phyloP scores from a whole-genome alignment of 176 grass and related monocot species.

The Avena eriantha region DNA sequence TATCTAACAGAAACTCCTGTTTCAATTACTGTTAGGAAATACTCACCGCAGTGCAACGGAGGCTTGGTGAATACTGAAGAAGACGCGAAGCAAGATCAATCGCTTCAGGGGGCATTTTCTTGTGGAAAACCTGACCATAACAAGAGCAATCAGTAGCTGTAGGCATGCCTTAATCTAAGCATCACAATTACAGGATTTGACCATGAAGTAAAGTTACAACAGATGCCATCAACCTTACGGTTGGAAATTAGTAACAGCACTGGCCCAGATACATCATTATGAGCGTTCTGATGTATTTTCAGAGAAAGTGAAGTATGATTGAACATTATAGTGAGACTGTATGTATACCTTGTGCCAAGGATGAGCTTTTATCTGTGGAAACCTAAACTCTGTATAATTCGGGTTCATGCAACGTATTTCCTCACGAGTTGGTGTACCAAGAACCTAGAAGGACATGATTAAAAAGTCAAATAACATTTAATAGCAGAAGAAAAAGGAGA shows the following conservation, averaged over 20 bases:
- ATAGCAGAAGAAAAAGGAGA: slow-evolving; percentile 6
- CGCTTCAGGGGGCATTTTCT: slow-evolving; percentile 69
- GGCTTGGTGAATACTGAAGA: slow-evolving; percentile 69
- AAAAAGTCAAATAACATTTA: slow-evolving; percentile 22
- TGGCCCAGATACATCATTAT: slow-evolving; percentile 15
- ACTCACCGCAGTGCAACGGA: slow-evolving; percentile 61
- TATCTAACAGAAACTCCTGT: background rate
- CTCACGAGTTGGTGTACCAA: slow-evolving; percentile 77
- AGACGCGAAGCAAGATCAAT: slow-evolving; percentile 65
- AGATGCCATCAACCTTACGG: background rate
- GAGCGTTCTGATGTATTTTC: background rate
- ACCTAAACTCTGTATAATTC: slow-evolving; percentile 75
- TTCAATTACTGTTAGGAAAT: background rate
- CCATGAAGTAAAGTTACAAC: background rate
- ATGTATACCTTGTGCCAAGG: slow-evolving; percentile 74
- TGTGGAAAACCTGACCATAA: slow-evolving; percentile 60
- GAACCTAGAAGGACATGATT: slow-evolving; percentile 57
- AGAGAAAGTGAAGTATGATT: background rate
- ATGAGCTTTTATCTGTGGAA: slow-evolving; percentile 79
- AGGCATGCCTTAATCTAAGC: background rate
- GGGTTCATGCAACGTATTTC: slow-evolving; percentile 86
- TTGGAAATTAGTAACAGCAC: background rate
- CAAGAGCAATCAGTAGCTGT: background rate
- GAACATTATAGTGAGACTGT: slow-evolving; percentile 10
- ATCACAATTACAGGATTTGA: background rate